Conservation (phyloP, 495 filamentous ascomycete genomes). For the Hypoxylon lenormandii region DNA sequence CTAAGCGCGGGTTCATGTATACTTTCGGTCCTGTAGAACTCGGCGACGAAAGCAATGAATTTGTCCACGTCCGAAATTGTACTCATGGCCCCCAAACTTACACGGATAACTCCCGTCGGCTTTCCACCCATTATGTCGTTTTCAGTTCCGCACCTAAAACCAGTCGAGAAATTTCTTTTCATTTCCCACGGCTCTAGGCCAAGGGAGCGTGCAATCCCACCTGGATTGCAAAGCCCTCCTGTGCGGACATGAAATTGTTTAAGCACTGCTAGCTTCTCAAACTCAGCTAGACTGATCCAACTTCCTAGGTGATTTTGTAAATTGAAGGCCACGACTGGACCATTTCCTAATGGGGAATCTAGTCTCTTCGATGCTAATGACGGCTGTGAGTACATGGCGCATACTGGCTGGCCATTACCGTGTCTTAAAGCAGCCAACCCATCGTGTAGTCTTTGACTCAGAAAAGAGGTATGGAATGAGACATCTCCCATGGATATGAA, state of each 20-base stretch:
- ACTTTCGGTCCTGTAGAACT: slow-evolving; percentile 76
- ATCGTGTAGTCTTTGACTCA: slow-evolving; percentile 70
- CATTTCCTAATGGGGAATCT: slow-evolving; percentile 59
- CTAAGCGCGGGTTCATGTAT: slow-evolving; percentile 20
- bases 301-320: slow-evolving; percentile 71
- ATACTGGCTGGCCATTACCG: slow-evolving; percentile 73
- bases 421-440: slow-evolving; percentile 72
- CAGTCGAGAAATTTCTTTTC: slow-evolving; percentile 80
- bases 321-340: slow-evolving; percentile 88
- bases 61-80: slow-evolving; percentile 77
- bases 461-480: slow-evolving; percentile 76
- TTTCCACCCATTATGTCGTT: slow-evolving; percentile 84
- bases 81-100: slow-evolving; percentile 89
- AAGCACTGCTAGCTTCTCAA: slow-evolving; percentile 83
- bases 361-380: slow-evolving; percentile 41
- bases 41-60: slow-evolving; percentile 76
- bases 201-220: slow-evolving; percentile 77
- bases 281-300: slow-evolving; percentile 83
- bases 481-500: slow-evolving; percentile 78
- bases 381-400: slow-evolving; percentile 69
- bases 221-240: slow-evolving; percentile 91
- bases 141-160: slow-evolving; percentile 81
- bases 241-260: slow-evolving; percentile 84
- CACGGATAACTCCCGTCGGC: slow-evolving; percentile 86
- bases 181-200: slow-evolving; percentile 80